Evolutionary conservation across 2,329 filamentous ascomycete genomes (phyloP), one percentile per base, ranked within the genome.

Genomic region (Calonectria multiphialidica): DNA sequence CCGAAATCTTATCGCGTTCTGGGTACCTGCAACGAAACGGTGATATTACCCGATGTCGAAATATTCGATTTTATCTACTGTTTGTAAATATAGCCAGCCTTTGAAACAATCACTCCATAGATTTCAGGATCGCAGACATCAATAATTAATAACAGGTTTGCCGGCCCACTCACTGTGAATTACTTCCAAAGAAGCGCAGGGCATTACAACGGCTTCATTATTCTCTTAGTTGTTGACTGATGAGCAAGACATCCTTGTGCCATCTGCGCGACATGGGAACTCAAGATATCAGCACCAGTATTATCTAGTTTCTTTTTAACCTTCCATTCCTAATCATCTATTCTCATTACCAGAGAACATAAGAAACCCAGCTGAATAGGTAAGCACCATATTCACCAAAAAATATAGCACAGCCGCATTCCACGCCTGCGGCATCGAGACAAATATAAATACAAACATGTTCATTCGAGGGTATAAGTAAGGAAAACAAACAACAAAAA

Each of bases 401-500:
- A 62, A 21, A 33, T n/a, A 61, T 25, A 62, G 35, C 15, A 73
- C 45, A 70, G 62, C 45, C 68, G 44, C 49, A 44, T 49, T 37
- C 16, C 55, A 59, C 37, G 30, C 45, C 57, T 49, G 69, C 53
- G 47, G 42, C 64, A 28, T 50, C 47, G n/a, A 66, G 40, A 49
- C 65, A 71, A 72, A 67, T 73, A 75, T 35, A 69, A 35, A 21
- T 40, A 35, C n/a, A 65, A 30, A 44, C 18, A 25, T 16, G 18
- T 61, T 67, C 72, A 45, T 53, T 73, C 25, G 62, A 50, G 65
- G 63, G 66, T 67, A 68, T 73, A 73, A 21, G 18, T 23, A n/a
- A 25, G n/a, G 12, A 28, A 35, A 67, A 66, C 37, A 47, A 47
- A 53, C 16, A 69, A 67, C 55, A 35, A 68, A 55, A 53, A 33